Evolutionary conservation across 306 rosid genomes (phyloP), one percentile per base, ranked within the genome.

Genomic region (Hylodesmum podocarpum): DNA sequence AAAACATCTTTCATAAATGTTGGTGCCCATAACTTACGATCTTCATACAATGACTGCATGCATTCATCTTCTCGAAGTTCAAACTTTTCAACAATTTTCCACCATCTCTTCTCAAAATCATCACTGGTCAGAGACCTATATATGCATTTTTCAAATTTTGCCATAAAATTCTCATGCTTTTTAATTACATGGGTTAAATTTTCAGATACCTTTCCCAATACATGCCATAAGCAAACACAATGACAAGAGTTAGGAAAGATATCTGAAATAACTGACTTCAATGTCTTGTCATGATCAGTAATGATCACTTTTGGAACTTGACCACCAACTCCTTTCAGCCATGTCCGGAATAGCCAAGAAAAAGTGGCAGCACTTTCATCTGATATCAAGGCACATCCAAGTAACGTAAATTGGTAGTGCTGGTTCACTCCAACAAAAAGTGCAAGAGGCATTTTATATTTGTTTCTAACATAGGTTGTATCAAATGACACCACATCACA

Each of bases 371-470:
- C 79, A 83, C 90, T 89, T 86, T 92, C 97, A 79, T 95, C 99
- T 50, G 97, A 89, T 66, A 95, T 75, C 81, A 95, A 83, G 76
- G 99, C 99, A 89, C 97, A 95, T 37, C 99, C 99, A 41, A 95
- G 96, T 82, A 95, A 80, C 74, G 93, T 80, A 72, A 92, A 92
- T 73, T 95, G 99, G 81, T 87, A 95, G 67, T 95, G 99, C 81
- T 92, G 97, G 86, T 95, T 95, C 86, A 90, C 99, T 67, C 99
- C 99, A 78, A 95, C 84, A 92, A 95, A 92, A 66, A 92, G 76
- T 78, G 84, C 90, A 74, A 95, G 97, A 82, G 99, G 99, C 97
- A 95, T 87, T 85, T 92, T 95, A 81, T 92, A 88, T 70, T 95
- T 92, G 86, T 87, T 92, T 84, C 96, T 88, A 66, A 92, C 76